Percentiles rank a stretch among this genome's conserved stretches.
phyloP scores from a whole-genome alignment of 495 filamentous ascomycete species.

The Parachaetomium inaequale region DNA sequence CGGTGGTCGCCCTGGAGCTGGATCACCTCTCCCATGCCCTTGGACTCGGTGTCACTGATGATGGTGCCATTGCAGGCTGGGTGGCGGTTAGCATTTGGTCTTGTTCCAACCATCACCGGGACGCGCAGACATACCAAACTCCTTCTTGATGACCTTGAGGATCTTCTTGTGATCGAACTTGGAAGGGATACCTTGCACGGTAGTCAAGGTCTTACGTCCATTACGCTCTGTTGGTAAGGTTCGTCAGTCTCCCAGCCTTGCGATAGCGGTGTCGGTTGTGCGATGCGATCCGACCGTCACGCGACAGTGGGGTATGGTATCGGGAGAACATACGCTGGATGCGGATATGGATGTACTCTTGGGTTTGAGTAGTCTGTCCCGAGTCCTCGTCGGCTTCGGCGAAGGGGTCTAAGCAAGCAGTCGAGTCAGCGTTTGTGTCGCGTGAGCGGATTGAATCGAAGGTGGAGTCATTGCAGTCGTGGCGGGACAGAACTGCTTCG shows the following conservation, averaged over 20 bases:
- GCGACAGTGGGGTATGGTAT: constrained; percentile 12
- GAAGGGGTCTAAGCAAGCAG: constrained; percentile 79
- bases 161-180: constrained; percentile 99
- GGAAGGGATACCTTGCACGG: constrained; percentile 94
- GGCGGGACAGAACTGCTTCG: not conserved
- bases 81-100: constrained; percentile 13
- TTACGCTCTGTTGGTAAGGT: constrained; percentile 77
- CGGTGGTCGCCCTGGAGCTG: constrained; percentile 99
- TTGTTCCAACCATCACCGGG: not conserved
- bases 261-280: not conserved
- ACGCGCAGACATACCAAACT: constrained; percentile 71
- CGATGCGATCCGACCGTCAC: not conserved
- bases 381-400: constrained; percentile 99
- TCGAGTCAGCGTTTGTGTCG: constrained; percentile 19
- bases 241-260: constrained; percentile 1
- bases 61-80: constrained; percentile 99
- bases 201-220: constrained; percentile 99
- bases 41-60: constrained; percentile 78
- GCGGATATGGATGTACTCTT: constrained; percentile 99
- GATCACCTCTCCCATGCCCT: constrained; percentile 94
- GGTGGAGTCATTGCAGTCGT: not conserved
- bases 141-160: constrained; percentile 99
- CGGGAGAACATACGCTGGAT: constrained; percentile 81
- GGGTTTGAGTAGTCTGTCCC: constrained; percentile 81
- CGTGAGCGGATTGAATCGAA: not conserved